These are phyloP conservation scores for Omphalotus guepiniiformis DNA, from an alignment of 768 basidiomycete genomes.

Conservation along the genomic window DNA sequence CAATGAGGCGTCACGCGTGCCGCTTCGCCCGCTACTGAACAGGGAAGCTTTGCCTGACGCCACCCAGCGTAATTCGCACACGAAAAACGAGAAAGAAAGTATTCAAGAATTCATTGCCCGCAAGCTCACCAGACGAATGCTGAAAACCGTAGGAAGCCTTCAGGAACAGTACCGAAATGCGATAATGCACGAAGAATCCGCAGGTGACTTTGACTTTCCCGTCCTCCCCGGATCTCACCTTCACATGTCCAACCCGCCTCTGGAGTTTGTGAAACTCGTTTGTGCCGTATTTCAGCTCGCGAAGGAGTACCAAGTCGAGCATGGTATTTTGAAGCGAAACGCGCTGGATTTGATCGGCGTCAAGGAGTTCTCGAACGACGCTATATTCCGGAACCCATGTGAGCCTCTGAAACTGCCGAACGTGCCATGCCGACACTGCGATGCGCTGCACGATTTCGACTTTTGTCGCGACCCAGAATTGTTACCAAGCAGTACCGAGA, in stretches of 20 bases:
- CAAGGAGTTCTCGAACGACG: slow-evolving; percentile 82
- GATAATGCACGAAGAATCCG: slow-evolving; percentile 46
- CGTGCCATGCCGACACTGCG: slow-evolving; percentile 87
- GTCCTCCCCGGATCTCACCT: slow-evolving; percentile 84
- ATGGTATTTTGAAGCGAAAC: slow-evolving; percentile 85
- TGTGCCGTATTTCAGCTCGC: slow-evolving; percentile 81
- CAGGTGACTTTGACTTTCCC: slow-evolving; percentile 73
- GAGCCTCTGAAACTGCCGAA: slow-evolving; percentile 79
- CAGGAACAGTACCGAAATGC: slow-evolving; percentile 60
- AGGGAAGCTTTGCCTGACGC: slow-evolving; percentile 58
- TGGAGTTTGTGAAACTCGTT: slow-evolving; percentile 86
- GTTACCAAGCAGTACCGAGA: slow-evolving; percentile 50
- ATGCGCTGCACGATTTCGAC: slow-evolving; percentile 85
- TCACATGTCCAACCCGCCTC: slow-evolving; percentile 68
- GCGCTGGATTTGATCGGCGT: slow-evolving; percentile 84
- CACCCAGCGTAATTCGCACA: slow-evolving; percentile 63
- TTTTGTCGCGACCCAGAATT: slow-evolving; percentile 91
- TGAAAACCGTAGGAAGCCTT: slow-evolving; percentile 63
- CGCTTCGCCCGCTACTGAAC: slow-evolving; percentile 63
- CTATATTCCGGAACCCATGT: slow-evolving; percentile 88
- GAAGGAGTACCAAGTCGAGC: slow-evolving; percentile 79
- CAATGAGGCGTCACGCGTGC: slow-evolving; percentile 57
- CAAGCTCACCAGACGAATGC: slow-evolving; percentile 74
- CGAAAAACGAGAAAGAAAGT: slow-evolving; percentile 62
- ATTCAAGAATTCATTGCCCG: slow-evolving; percentile 75